Base-by-base conservation (phyloP, 306 rosid genomes). In the Corylus avellana region DNA sequence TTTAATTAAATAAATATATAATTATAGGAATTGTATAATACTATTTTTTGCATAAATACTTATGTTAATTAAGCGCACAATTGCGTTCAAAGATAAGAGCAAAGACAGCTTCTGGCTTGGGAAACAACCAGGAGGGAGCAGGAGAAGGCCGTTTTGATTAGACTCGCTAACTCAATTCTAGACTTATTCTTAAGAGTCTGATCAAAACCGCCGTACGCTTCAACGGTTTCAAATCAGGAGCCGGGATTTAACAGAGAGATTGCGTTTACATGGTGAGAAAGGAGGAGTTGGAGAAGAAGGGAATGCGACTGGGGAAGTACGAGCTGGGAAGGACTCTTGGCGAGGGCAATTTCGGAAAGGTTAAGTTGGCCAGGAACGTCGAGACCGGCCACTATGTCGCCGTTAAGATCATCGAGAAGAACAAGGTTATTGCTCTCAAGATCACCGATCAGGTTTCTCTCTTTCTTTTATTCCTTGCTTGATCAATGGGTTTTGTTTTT, bases 261-360 rank as follows among this genome's bases (percentile, higher is more conserved):
- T 1, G 37, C 32, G 70, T 13, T 66, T 50, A 11, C 68, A 74
- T 64, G 83, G 81, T 25, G 77, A 53, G 67, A 50, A 67, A 81
- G 47, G 47, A 56, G 8, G 66, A 81, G 74, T 66, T 54, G 73
- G 55, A 74, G 39, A 55, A 29, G 12, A 37, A 79, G 76, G 87
- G 84, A 87, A 84, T 83, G 87, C 85, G 57, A 78, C 84, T 91
- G 27, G 98, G 97, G 29, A 94, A 92, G 79, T 92, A 94, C 77
- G 91, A 88, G 69, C 76, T 94, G 72, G 98, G 98, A 17, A 86
- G 87, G 80, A 94, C 88, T 35, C 85, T 94, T 0, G 98, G 98
- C 1, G 95, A 94, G 68, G 98, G 98, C 16, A 94, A 91, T 86
- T 92, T 94, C 58, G 98, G 97, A 0, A 94, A 94, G 81, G 98